Percentiles rank a stretch among this genome's conserved stretches.
Conservation (phyloP, 2,329 filamentous ascomycete species). For the Westerdykella sp. region DNA sequence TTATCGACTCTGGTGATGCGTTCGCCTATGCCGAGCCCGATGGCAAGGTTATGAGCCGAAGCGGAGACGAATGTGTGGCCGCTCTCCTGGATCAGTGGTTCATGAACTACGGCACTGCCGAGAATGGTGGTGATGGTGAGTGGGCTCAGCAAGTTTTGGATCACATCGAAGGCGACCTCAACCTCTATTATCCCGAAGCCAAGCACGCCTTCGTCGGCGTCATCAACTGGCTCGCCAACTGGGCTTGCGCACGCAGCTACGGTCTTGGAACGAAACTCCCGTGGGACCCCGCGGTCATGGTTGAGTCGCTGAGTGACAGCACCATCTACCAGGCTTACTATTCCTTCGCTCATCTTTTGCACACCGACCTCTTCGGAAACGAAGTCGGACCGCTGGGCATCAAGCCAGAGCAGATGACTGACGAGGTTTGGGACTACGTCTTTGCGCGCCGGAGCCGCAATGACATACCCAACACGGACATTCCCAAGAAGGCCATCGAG, state of each 20-base stretch:
- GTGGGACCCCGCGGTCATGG: conserved; percentile 85
- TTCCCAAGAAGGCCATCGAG: conserved; percentile 66
- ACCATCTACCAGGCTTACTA: conserved; percentile 82
- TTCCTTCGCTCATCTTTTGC: conserved; percentile 58
- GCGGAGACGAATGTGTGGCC: conserved; percentile 87
- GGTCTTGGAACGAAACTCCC: conserved; percentile 91
- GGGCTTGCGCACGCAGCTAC: conserved; percentile 88
- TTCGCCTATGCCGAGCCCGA: conserved; percentile 95
- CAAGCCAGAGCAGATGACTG: conserved; percentile 78
- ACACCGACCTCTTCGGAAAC: conserved; percentile 80
- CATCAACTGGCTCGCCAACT: conserved; percentile 75
- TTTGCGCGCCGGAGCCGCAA: conserved; percentile 73
- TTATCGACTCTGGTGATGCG: conserved; percentile 70
- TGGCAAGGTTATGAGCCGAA: conserved; percentile 77
- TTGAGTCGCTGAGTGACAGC: conserved; percentile 86
- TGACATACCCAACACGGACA: conserved; percentile 62
- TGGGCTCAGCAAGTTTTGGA: conserved; percentile 66
- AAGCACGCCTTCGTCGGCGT: conserved; percentile 68
- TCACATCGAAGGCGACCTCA: conserved; percentile 53
- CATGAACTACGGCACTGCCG: conserved; percentile 72
- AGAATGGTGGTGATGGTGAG: conserved; percentile 60
- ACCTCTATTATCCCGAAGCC: conserved; percentile 64
- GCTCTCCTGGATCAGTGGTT: conserved; percentile 97
- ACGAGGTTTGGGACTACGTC: conserved; percentile 94
- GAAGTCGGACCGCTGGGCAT: conserved; percentile 43